phyloP scores from a whole-genome alignment of 345 rosid genomes.

The Durio zibethinus region DNA sequence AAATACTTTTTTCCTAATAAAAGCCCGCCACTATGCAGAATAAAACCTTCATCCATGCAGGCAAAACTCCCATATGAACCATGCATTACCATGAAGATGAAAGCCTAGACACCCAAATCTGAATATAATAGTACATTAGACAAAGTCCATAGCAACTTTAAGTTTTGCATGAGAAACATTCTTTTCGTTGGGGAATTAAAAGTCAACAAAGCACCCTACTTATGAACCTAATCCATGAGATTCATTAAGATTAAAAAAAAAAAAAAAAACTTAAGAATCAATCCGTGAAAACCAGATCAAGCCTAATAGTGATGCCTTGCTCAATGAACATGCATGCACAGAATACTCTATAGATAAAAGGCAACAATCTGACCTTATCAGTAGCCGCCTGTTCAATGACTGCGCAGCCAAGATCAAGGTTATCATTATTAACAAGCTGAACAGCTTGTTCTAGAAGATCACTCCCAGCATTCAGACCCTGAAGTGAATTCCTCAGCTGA shows the following conservation, averaged over 20 bases:
- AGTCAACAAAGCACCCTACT: not conserved
- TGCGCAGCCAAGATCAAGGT: slow-evolving; percentile 98
- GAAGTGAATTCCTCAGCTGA: slow-evolving; percentile 74
- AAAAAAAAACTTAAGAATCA: not conserved
- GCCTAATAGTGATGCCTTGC: not conserved
- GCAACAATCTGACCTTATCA: slow-evolving; percentile 56
- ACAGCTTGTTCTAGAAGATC: slow-evolving; percentile 86
- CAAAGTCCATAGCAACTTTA: not conserved
- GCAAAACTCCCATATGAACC: not conserved
- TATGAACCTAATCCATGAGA: not conserved
- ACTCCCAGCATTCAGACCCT: slow-evolving; percentile 51
- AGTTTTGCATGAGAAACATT: not conserved
- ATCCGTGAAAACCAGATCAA: not conserved
- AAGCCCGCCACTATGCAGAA: not conserved
- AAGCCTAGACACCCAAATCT: not conserved
- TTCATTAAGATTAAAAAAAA: not conserved
- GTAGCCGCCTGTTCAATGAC: slow-evolving; percentile 96
- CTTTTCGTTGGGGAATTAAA: not conserved
- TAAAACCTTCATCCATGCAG: not conserved
- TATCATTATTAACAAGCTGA: slow-evolving; percentile 91
- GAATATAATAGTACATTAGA: not conserved
- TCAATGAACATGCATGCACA: not conserved
- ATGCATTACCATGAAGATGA: not conserved
- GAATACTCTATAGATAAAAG: not conserved
- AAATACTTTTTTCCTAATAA: not conserved